Evolutionary conservation across 129 eudicot genomes (phyloP).

Genomic region (Flaveria brownii): DNA sequence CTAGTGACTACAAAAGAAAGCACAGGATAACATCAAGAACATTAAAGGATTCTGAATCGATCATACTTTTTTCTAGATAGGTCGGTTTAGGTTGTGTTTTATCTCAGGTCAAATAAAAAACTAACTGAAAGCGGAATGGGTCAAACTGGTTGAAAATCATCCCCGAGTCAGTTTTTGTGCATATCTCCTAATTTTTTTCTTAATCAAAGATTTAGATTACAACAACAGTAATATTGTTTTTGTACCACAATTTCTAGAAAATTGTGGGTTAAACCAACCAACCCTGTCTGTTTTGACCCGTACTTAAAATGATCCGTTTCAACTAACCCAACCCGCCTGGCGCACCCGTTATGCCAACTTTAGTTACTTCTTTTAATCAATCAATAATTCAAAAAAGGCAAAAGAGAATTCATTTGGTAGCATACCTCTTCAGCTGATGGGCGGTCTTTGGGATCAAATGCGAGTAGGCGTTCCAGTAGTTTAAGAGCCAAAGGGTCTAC

Average conservation of each 20-base stretch:
- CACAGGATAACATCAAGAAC: not conserved
- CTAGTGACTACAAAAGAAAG: constrained; percentile 57
- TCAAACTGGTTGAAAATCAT: not conserved
- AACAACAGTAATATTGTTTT: not conserved
- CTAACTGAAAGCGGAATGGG: not conserved
- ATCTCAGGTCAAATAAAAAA: not conserved
- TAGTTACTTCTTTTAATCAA: not conserved
- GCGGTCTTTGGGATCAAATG: constrained; percentile 92
- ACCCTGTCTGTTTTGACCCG: not conserved
- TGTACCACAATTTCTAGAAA: no score
- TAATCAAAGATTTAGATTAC: not conserved
- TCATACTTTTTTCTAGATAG: not conserved
- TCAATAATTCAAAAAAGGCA: not conserved
- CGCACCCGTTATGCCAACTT: not conserved
- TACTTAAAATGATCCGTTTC: constrained; percentile 1
- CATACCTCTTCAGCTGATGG: constrained; percentile 90
- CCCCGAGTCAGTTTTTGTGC: not conserved
- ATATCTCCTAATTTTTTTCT: not conserved
- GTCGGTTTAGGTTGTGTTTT: not conserved
- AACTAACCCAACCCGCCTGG: not conserved
- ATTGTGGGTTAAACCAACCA: not conserved
- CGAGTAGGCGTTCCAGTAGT: constrained; percentile 71
- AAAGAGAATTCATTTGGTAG: not conserved
- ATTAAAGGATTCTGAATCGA: not conserved
- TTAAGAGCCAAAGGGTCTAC: constrained; percentile 75